phyloP scores from a whole-genome alignment of 2,329 filamentous ascomycete genomes.

The Arthrinium puccinioides region DNA sequence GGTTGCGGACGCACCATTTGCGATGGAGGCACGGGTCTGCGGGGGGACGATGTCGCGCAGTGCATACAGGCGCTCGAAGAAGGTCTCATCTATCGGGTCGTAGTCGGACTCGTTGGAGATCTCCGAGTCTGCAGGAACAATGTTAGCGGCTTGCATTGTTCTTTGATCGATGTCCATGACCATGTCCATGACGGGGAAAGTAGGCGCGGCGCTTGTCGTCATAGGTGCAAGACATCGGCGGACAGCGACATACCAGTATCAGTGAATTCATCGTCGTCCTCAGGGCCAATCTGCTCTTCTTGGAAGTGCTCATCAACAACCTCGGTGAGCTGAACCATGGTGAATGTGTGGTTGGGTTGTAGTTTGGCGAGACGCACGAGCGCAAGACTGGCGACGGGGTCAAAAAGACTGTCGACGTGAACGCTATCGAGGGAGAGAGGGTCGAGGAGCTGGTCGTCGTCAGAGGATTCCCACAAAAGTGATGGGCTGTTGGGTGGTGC shows the following conservation, averaged over 20 bases:
- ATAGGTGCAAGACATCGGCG: neutral
- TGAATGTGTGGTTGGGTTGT: neutral
- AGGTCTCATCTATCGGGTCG: conserved; percentile 48
- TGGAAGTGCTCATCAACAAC: conserved; percentile 95
- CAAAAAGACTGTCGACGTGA: neutral
- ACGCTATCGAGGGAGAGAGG: neutral
- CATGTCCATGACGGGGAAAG: neutral
- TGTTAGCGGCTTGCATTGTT: neutral
- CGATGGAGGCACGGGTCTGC: conserved; percentile 61
- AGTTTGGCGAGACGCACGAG: neutral
- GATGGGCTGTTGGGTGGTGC: neutral
- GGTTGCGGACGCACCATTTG: conserved; percentile 49
- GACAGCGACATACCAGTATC: conserved; percentile 65
- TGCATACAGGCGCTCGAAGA: conserved; percentile 64
- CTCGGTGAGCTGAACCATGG: conserved; percentile 89
- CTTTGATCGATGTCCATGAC: neutral
- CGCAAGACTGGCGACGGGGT: neutral
- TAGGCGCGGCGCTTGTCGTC: neutral
- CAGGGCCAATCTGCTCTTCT: conserved; percentile 58
- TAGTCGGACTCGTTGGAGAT: conserved; percentile 76
- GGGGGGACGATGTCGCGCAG: conserved; percentile 72
- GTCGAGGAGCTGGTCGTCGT: neutral
- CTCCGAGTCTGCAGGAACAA: conserved; percentile 56
- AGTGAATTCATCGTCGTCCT: conserved; percentile 86
- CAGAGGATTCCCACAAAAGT: neutral